phyloP scores from a whole-genome alignment of 139 green algal species.

The Chlorella vulgaris region DNA sequence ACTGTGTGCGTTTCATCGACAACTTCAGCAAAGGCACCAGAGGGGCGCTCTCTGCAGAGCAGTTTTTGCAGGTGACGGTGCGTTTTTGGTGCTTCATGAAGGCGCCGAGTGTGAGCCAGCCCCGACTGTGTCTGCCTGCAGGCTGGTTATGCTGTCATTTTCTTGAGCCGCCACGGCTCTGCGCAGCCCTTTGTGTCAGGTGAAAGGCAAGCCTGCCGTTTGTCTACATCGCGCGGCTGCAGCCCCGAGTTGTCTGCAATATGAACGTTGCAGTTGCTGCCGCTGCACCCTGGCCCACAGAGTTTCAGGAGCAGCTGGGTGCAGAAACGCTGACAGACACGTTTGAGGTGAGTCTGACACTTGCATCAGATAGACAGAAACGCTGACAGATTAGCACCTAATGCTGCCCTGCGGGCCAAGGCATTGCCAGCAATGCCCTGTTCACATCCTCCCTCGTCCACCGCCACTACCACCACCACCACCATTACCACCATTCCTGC shows the following conservation, averaged over 20 bases:
- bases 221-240: background rate
- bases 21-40: slow-evolving; percentile 94
- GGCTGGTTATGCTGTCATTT: slow-evolving; percentile 93
- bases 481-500: background rate
- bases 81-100: too few species aligned
- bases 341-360: slow-evolving; percentile 29
- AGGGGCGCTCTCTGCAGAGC: slow-evolving; percentile 87
- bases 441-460: too few species aligned
- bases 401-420: background rate
- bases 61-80: slow-evolving; percentile 71
- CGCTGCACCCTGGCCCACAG: slow-evolving; percentile 3
- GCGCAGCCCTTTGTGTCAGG: slow-evolving; percentile 84
- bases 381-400: background rate
- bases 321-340: slow-evolving; percentile 46
- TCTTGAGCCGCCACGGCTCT: slow-evolving; percentile 80
- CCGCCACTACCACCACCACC: too few species aligned
- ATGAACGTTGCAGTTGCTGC: background rate
- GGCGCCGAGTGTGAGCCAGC: too few species aligned
- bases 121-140: slow-evolving; percentile 42
- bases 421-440: too few species aligned
- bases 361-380: too few species aligned
- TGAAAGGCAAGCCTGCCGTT: background rate
- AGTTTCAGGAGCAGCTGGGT: slow-evolving; percentile 51
- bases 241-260: too few species aligned
- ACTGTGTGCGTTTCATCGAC: slow-evolving; percentile 97